Evolutionary conservation across 2,329 filamentous ascomycete species (phyloP), one percentile per base, ranked within the genome.

Genomic region (Xylaria polymorpha): DNA sequence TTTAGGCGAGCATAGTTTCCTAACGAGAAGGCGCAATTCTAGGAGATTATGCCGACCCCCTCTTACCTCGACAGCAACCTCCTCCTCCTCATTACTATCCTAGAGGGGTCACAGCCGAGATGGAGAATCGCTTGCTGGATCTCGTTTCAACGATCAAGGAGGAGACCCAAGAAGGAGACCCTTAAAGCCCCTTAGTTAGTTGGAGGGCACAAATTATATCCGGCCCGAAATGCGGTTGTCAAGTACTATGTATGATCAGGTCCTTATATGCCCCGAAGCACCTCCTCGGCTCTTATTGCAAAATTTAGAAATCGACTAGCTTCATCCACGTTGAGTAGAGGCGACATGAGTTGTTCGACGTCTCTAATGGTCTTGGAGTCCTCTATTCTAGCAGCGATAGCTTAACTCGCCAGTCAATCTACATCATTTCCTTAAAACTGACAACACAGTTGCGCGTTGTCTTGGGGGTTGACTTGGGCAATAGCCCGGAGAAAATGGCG

Each of bases 31-130:
- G 48, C 14, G 7, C 60, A 18, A n/a, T 62, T 56, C 79, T 79
- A 78, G 78, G 76, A 62, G 80, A 83, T 44, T 85, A 83, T 61
- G 80, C 81, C 8, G 85, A 88, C 67, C 85, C 86, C 39, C 77
- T 88, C 64, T 72, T 80, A 15, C 80, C 81, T 29, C 79, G 82
- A 29, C 72, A 78, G 56, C 72, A 76, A 3, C 65, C 79, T 4
- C 76, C 75, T 66, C 71, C 75, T 66, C 71, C 81, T 60, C 72
- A 78, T 66, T 72, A 79, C 70, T 79, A 80, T 61, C 82, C 83
- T 0, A 78, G 74, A 20, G 80, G 80, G 1, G 77, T 84, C 9
- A 83, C 83, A 4, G 69, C 74, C 2, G 81, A 83, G 69, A 79
- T 78, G 66, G 85, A 86, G 74, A 74, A 77, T 44, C 76, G 74